Evolutionary conservation across 139 green algal genomes (phyloP).

Genomic region (Micractinium sp.): DNA sequence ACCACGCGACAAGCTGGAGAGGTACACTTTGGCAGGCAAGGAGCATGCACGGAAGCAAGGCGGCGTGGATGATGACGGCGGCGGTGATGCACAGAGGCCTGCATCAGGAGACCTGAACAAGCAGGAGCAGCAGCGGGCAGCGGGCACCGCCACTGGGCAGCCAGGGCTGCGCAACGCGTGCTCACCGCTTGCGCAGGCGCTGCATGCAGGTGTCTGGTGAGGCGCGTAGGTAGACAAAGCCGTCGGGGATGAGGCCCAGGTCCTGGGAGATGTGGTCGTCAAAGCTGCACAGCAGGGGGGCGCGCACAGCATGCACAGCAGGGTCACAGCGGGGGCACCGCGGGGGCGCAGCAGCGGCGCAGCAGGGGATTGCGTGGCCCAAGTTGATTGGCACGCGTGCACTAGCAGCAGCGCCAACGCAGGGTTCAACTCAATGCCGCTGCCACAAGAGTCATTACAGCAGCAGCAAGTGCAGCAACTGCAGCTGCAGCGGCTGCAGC

Average conservation of each 20-base stretch:
- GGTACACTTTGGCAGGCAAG: too few species aligned
- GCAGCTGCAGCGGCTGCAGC: too few species aligned
- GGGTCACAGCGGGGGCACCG: conserved; percentile 24
- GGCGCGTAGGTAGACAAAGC: conserved; percentile 94
- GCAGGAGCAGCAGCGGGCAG: background rate
- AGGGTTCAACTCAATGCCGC: too few species aligned
- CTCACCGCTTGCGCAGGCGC: conserved; percentile 65
- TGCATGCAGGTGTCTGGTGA: conserved; percentile 77
- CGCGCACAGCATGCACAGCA: conserved; percentile 16
- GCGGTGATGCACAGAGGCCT: too few species aligned
- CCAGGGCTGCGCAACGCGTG: conserved; percentile 23
- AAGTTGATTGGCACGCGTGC: background rate
- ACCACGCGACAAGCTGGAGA: too few species aligned
- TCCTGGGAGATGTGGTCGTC: conserved; percentile 11
- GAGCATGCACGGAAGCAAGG: too few species aligned
- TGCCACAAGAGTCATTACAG: too few species aligned
- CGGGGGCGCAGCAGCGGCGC: background rate
- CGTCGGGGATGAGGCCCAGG: conserved; percentile 75
- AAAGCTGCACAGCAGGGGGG: background rate
- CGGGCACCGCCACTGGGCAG: background rate
- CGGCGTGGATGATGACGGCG: too few species aligned
- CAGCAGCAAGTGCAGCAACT: too few species aligned
- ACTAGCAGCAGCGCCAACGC: background rate
- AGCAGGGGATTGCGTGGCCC: background rate
- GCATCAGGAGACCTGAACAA: background rate